These are phyloP conservation scores for Ajuga chamaepitys DNA, from an alignment of 257 asterid genomes.

Conservation along the genomic window DNA sequence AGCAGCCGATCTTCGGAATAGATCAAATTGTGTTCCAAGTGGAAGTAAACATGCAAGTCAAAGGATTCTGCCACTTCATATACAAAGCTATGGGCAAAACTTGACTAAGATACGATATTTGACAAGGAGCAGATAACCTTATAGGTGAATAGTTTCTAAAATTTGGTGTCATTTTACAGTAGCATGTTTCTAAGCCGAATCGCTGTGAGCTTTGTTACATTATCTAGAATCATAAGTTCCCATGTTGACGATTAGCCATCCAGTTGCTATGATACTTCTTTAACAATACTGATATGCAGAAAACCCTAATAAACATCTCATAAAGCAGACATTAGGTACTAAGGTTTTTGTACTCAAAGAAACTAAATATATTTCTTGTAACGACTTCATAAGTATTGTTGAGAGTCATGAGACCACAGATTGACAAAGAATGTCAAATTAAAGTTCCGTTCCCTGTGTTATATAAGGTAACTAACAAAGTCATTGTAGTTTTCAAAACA, in stretches of 20 bases:
- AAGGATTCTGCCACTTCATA: neutral
- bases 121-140: too few relatives aligned
- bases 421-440: slow-evolving; percentile 2
- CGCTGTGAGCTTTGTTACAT: neutral
- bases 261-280: neutral
- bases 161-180: neutral
- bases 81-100: neutral
- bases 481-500: slow-evolving; percentile 7
- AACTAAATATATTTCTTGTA: neutral
- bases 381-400: neutral
- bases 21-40: slow-evolving; percentile 96
- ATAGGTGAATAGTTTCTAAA: neutral
- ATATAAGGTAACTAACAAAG: neutral
- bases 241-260: neutral
- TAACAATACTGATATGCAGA: neutral
- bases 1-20: slow-evolving; percentile 95
- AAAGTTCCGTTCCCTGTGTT: neutral
- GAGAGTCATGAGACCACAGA: neutral
- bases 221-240: neutral
- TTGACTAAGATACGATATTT: neutral
- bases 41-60: slow-evolving; percentile 76
- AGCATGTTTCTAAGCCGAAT: neutral
- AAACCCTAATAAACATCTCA: neutral
- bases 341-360: neutral
- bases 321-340: slow-evolving; percentile 1